Base-by-base conservation (phyloP, 352 stramenopile species). In the Globisporangium iwayamae region DNA sequence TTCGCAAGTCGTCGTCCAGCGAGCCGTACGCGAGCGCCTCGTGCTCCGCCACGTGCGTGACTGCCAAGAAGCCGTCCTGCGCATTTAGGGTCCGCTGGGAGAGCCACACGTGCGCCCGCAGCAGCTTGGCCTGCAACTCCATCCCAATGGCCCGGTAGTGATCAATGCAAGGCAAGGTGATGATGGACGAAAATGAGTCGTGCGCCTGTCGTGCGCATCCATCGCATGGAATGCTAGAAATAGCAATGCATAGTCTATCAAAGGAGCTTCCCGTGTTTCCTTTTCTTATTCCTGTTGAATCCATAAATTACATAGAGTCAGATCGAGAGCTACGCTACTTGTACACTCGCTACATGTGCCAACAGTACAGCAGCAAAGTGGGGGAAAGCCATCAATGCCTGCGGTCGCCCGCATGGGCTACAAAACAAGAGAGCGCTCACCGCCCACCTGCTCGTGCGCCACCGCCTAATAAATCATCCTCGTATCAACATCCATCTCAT, bases 41-140 rank as follows among this genome's bases (percentile, higher is more conserved):
- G 1, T 30, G 48, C n/a, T 38, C 46, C 14, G 56, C 58, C 13
- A 73, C 63, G 22, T 65, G 63, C 38, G 61, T 64, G 50, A 83
- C 66, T 9, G 69, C 75, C 20, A 87, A 56, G 59, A 84, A 72
- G 18, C 72, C 73, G 54, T 84, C 74, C 47, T 78, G 65, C 30
- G 34, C 45, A 16, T 51, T 64, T 10, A 78, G 45, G 18, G 57
- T 57, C 6, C 56, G 69, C 30, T 46, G 65, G 46, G 73, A 72
- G 48, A 85, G 51, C 79, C 79, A 88, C 62, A 83, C 64, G 9
- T 55, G 65, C 6, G 75, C 71, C 14, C 69, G 67, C 47, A 78
- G 60, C 7, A 85, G 65, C 52, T 64, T 73, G 18, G 79, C 58
- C 41, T 74, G 61, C 56, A 84, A 38, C 25, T 74, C 63, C 45